These are phyloP conservation scores for Uromyces viciae-fabae DNA, from an alignment of 1,284 basidiomycete genomes.

Conservation along the genomic window DNA sequence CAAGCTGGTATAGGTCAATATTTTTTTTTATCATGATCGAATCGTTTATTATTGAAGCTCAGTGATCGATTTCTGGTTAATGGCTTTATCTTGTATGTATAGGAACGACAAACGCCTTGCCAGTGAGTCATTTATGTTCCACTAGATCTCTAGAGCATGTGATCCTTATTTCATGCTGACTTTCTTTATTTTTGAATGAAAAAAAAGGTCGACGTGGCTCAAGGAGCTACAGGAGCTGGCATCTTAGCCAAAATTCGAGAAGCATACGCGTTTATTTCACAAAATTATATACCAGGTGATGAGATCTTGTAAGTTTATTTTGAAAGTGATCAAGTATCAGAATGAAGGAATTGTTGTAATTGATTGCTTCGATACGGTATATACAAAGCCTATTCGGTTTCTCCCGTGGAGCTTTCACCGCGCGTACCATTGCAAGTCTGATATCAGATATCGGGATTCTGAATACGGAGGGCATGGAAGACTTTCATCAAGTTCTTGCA, in stretches of 20 bases:
- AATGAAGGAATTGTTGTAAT: not conserved
- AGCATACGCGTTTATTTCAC: slow-evolving; percentile 46
- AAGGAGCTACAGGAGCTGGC: slow-evolving; percentile 46
- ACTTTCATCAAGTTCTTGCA: slow-evolving; percentile 39
- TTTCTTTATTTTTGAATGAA: too few species aligned
- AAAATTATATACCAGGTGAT: slow-evolving; percentile 48
- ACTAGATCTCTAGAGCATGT: too few species aligned
- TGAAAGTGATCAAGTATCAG: not conserved
- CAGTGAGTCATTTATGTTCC: slow-evolving; percentile 23
- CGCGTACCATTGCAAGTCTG: slow-evolving; percentile 43
- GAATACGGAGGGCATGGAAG: slow-evolving; percentile 40
- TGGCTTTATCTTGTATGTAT: not conserved
- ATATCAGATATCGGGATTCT: slow-evolving; percentile 46
- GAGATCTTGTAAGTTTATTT: slow-evolving; percentile 44
- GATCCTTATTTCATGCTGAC: too few species aligned
- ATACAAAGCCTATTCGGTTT: slow-evolving; percentile 36
- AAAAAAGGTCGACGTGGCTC: slow-evolving; percentile 19
- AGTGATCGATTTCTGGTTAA: not conserved
- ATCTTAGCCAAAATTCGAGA: slow-evolving; percentile 47
- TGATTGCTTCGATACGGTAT: not conserved
- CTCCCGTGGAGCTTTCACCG: slow-evolving; percentile 45
- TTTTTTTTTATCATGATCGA: not conserved
- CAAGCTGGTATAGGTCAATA: slow-evolving; percentile 37
- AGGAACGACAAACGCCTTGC: slow-evolving; percentile 30
- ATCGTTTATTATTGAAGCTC: not conserved